Base-by-base conservation (phyloP, 2,329 filamentous ascomycete genomes). In the Tolypocladium paradoxum region DNA sequence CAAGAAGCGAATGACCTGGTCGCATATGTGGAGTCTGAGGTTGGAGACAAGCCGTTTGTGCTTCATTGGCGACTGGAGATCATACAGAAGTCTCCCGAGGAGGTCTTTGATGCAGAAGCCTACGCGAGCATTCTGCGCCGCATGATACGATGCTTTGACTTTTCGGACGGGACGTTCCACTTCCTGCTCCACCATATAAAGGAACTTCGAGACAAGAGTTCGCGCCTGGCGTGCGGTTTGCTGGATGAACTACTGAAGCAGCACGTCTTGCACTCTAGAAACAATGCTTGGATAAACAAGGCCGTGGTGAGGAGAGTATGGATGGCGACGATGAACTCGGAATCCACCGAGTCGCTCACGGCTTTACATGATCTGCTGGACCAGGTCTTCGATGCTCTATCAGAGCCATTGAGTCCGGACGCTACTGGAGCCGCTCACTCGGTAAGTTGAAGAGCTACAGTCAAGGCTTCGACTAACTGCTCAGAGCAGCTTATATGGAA, bases 401-500 rank as follows among this genome's bases (percentile, higher is more conserved):
- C 70, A 6, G 68, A 69, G 1, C 64, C 76, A 0, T 64, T 95
- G 5, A 73, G 78, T 24, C 68, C 79, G 5, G 76, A 81, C 56
- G 82, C 83, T 6, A 82, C 87, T 14, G 80, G 83, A 56, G 84
- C 85, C 35, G 79, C 80, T 7, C 85, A 88, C 59, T 86, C 82
- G 35, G 83, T 87, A 63, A 60, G 78, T 66, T 46, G 24, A 46
- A 22, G 8, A 7, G 22, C 16, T 7, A 31, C 6, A 6, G 2
- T 9, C 7, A 8, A 24, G 8, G 20, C 20, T 11, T 7, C 20
- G 7, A 37, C 57, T 62, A 33, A 62, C 62, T 56, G 31, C 11
- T 45, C 24, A 12, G 55, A 18, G 31, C 14, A 92, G 87, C 67
- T 96, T 4, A 70, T 96, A 4, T 96, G 90, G 90, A 93, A 90